Evolutionary conservation across 352 stramenopile genomes (phyloP), one percentile per base, ranked within the genome.

Genomic region (Globisporangium middletonii): DNA sequence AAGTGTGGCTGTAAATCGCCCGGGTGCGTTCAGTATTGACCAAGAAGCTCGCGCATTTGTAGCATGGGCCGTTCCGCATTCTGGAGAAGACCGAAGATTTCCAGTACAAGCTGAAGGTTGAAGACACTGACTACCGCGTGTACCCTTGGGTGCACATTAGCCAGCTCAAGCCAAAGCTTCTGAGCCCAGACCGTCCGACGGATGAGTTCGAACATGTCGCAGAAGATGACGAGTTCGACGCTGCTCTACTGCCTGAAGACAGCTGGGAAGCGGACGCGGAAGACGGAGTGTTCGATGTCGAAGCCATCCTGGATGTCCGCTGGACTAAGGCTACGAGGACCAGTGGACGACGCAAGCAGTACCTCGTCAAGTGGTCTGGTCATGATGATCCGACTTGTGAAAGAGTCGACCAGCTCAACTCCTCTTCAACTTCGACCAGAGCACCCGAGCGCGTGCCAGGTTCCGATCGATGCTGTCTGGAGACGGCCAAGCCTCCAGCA

Each of bases 41-140:
- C 0, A 52, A 27, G 28, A 73, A 73, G 35, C 23, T 73, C 0
- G 65, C 62, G 0, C 62, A 73, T 26, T 27, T 52, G 1, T 73
- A 62, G 58, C 62, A 73, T 19, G 62, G 65, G 0, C 58, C 62
- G 0, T 73, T 69, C 33, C 13, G 62, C 0, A 67, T 69, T 28
- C 27, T 60, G 0, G 60, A 71, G 52, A 68, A 62, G 42, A n/a
- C n/a, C 4, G 18, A 27, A 0, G 30, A 69, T 3, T 55, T 64
- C 47, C 48, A 50, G 58, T 52, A 26, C 57, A 52, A 23, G 35
- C 44, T 63, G 0, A 30, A 63, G n/a, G 37, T 50, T 16, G 6
- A 41, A 12, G 9, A 35, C 0, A 38, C 45, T 0, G 30, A 19
- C 3, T 69, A 73, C 65, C 65, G 23, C 23, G 23, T 23, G 23